Conservation (phyloP, 768 basidiomycete species). For the Leccinum fibrillosum region DNA sequence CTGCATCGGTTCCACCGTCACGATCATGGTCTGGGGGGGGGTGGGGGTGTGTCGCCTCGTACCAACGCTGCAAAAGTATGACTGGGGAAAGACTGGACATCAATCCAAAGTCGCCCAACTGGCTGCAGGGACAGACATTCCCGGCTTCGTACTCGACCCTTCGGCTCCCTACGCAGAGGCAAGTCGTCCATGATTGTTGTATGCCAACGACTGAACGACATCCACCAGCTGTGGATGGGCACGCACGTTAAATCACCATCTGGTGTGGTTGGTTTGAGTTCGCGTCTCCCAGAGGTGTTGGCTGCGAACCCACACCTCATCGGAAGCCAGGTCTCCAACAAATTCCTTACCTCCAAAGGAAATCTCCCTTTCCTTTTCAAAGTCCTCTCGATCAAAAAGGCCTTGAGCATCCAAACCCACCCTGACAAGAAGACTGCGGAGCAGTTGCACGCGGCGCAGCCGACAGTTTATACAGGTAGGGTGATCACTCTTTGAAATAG, state of each 20-base stretch:
- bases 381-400: constrained; percentile 84
- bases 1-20: no score
- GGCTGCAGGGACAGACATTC: constrained; percentile 55
- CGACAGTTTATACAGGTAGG: constrained; percentile 89
- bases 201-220: background rate
- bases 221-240: constrained; percentile 92
- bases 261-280: constrained; percentile 43
- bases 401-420: constrained; percentile 89
- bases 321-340: constrained; percentile 51
- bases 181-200: constrained; percentile 22
- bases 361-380: constrained; percentile 93
- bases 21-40: no score
- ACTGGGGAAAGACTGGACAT: constrained; percentile 89
- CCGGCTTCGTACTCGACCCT: constrained; percentile 67
- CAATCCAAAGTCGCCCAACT: constrained; percentile 87
- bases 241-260: constrained; percentile 83
- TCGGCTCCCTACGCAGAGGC: constrained; percentile 91
- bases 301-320: constrained; percentile 66
- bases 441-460: constrained; percentile 60
- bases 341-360: constrained; percentile 54
- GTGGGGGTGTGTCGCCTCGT: no score
- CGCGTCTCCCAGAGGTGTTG: constrained; percentile 57
- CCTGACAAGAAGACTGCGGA: constrained; percentile 84
- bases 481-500: background rate
- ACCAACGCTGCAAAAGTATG: constrained; percentile 89